A percentile compares a stretch with the other conserved stretches of the same genome.
Evolutionary conservation across 495 filamentous ascomycete species (phyloP).

Genomic region (Geopyxis carbonaria): DNA sequence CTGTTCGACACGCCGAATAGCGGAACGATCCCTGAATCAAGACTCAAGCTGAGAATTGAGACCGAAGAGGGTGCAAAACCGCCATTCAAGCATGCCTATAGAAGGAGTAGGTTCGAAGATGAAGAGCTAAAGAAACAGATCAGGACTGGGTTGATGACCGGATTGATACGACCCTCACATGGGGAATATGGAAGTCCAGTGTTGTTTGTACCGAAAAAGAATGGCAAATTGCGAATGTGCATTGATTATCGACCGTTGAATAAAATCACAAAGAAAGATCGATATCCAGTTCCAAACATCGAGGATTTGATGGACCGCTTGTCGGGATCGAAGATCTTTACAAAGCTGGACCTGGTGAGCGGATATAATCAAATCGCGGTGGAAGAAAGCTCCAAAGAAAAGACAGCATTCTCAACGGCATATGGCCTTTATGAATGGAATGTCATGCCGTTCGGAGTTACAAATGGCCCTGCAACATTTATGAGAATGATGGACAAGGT

Average conservation of each 20-base stretch:
- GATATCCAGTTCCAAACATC: constrained; percentile 31
- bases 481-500: constrained; percentile 23
- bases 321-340: constrained; percentile 12
- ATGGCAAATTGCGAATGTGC: constrained; percentile 32
- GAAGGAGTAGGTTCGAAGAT: no score
- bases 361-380: constrained; percentile 19
- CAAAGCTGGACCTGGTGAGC: constrained; percentile 1
- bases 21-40: no score
- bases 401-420: constrained; percentile 22
- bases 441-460: constrained; percentile 17
- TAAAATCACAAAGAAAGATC: constrained; percentile 28
- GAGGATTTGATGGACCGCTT: constrained; percentile 29
- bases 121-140: no score
- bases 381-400: constrained; percentile 15
- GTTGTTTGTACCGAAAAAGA: neutral
- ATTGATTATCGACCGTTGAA: constrained; percentile 34
- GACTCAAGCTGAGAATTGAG: no score
- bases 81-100: no score
- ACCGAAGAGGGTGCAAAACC: no score
- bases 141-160: no score
- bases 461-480: constrained; percentile 18
- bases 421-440: constrained; percentile 2
- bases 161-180: no score
- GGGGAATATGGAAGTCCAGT: neutral
- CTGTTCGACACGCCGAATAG: no score